Evolutionary conservation across 768 basidiomycete genomes (phyloP), one percentile per base, ranked within the genome.

Genomic region (Phlebiopsis flavidoalba): DNA sequence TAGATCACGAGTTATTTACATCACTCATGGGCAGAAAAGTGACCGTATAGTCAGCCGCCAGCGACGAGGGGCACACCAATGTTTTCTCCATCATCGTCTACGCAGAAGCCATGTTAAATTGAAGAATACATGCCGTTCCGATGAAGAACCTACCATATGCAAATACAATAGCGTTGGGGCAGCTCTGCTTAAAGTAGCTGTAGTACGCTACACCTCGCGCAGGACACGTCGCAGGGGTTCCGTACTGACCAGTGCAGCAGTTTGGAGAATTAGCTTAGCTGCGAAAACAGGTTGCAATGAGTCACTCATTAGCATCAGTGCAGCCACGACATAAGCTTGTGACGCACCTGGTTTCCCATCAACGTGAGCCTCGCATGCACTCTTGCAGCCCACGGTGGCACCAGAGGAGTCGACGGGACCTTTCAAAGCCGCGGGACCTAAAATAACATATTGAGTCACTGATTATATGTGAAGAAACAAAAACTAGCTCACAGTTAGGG

Each of bases 11-110:
- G 26, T 31, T 31, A 31, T 31, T 31, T 31, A 31, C 26, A 31
- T 31, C 26, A 31, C 26, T 31, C 26, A 31, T 31, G 80, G 79
- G 62, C 80, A 81, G 68, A 81, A n/a, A 80, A 0, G 75, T 80
- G 56, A 81, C 47, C 1, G 77, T 80, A 62, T 79, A 83, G 61
- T 74, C 76, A 0, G 81, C 73, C 7, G 65, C 64, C 15, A 60
- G 50, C 53, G 19, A 45, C 0, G 76, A 68, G 21, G 68, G 21
- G 63, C 82, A 84, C 0, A 76, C 77, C 74, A 72, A 80, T 36
- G 76, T 78, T 0, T n/a, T 74, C 77, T 51, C 71, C 75, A 45
- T 70, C 65, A 61, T 83, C 81, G 63, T 83, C 83, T 49, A 37
- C 24, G 24, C 14, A 17, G 54, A 15, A 49, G 10, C 33, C 15